These are phyloP conservation scores for Bryoerythrophyllum caledonicum DNA, from an alignment of 225 moss, liverwort and hornwort genomes.

Conservation along the genomic window DNA sequence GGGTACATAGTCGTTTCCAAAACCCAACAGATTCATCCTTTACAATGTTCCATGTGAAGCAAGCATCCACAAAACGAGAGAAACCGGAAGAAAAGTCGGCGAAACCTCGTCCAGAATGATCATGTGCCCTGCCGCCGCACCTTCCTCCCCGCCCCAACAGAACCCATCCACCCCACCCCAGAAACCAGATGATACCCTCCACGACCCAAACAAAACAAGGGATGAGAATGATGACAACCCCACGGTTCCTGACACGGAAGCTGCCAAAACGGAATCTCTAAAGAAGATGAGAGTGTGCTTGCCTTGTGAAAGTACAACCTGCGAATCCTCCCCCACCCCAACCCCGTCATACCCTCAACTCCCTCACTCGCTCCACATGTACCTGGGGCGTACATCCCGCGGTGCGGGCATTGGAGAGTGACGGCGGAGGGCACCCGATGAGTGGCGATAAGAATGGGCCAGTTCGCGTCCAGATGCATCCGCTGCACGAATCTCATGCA, in stretches of 20 bases:
- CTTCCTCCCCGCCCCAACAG: background rate
- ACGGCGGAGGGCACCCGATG: background rate
- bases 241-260: background rate
- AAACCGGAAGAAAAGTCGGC: background rate
- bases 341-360: background rate
- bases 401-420: background rate
- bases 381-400: rapidly evolving
- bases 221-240: background rate
- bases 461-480: conserved; percentile 32
- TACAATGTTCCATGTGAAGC: too few species aligned
- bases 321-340: background rate
- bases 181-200: too few species aligned
- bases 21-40: too few species aligned
- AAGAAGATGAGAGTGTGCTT: conserved; percentile 23
- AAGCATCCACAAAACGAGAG: too few species aligned
- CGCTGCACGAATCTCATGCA: conserved; percentile 8
- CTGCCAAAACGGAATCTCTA: conserved; percentile 16
- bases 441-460: conserved; percentile 19
- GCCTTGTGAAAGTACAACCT: conserved; percentile 21
- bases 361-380: background rate
- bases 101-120: background rate
- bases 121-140: background rate
- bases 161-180: background rate
- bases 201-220: background rate
- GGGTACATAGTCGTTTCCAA: too few species aligned